phyloP scores from a whole-genome alignment of 768 basidiomycete species.

The Collybia sordida region DNA sequence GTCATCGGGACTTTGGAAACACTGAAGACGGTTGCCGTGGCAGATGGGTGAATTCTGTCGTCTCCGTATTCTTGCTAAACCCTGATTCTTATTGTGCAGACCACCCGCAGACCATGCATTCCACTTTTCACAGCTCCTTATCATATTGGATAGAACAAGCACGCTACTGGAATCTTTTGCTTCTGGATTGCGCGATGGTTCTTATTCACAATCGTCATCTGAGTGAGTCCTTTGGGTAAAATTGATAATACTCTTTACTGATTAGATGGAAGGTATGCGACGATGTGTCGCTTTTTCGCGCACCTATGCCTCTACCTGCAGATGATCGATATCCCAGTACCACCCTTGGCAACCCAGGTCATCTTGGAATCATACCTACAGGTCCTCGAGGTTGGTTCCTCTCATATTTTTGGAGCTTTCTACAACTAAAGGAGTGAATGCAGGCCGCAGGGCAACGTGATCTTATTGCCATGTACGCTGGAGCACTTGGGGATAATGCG shows the following conservation, averaged over 20 bases:
- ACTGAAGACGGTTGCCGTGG: slow-evolving; percentile 54
- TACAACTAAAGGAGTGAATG: not conserved
- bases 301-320: slow-evolving; percentile 89
- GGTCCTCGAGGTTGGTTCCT: slow-evolving; percentile 69
- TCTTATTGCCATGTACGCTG: slow-evolving; percentile 92
- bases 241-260: slow-evolving; percentile 2
- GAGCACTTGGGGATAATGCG: slow-evolving; percentile 86
- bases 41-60: slow-evolving; percentile 55
- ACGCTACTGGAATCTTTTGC: slow-evolving; percentile 71
- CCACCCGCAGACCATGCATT: slow-evolving; percentile 72
- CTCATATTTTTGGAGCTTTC: not conserved
- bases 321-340: slow-evolving; percentile 73
- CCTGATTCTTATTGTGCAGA: slow-evolving; percentile 25
- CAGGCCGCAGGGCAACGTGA: slow-evolving; percentile 77
- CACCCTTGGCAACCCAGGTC: slow-evolving; percentile 71
- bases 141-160: slow-evolving; percentile 72
- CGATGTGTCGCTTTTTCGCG: slow-evolving; percentile 87
- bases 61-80: not conserved
- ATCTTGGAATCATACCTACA: slow-evolving; percentile 89
- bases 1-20: slow-evolving; percentile 51
- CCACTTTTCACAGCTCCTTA: slow-evolving; percentile 77
- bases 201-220: slow-evolving; percentile 43
- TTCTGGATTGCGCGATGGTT: slow-evolving; percentile 49
- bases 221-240: slow-evolving; percentile 48
- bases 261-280: slow-evolving; percentile 49